Conservation (phyloP, 352 stramenopile genomes). For the Globisporangium lucens region DNA sequence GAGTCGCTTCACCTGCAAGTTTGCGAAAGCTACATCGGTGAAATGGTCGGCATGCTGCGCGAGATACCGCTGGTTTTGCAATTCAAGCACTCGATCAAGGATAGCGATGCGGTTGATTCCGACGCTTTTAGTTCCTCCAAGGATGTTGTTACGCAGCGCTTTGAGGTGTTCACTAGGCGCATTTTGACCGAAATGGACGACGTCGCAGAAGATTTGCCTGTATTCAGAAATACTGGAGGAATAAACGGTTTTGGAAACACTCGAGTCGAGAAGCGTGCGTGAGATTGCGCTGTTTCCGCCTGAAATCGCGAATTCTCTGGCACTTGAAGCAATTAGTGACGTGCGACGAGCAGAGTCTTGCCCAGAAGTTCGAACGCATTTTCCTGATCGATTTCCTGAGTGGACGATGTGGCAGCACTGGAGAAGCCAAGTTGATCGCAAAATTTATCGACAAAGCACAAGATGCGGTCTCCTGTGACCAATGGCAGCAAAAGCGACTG, state of each 20-base stretch:
- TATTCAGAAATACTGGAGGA: background rate
- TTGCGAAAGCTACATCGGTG: slow-evolving; percentile 28
- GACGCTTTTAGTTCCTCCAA: background rate
- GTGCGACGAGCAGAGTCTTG: background rate
- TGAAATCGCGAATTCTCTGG: slow-evolving; percentile 15
- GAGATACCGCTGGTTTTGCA: slow-evolving; percentile 20
- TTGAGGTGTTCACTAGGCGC: slow-evolving; percentile 1
- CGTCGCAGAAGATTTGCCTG: background rate
- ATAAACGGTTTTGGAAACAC: slow-evolving; percentile 9
- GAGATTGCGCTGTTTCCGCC: slow-evolving; percentile 3
- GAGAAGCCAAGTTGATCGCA: slow-evolving; percentile 14
- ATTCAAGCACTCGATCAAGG: slow-evolving; percentile 18
- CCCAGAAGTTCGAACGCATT: slow-evolving; percentile 12
- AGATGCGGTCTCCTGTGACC: slow-evolving; percentile 10
- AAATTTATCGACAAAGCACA: slow-evolving; percentile 16
- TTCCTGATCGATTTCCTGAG: slow-evolving; percentile 19
- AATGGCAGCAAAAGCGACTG: slow-evolving; percentile 7
- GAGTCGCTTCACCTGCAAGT: slow-evolving; percentile 20
- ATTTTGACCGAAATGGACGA: background rate
- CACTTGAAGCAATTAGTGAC: slow-evolving; percentile 9
- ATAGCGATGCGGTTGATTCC: background rate
- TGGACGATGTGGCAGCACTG: slow-evolving; percentile 4
- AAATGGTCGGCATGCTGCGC: slow-evolving; percentile 25
- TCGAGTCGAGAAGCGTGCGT: slow-evolving; percentile 10
- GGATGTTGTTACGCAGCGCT: background rate